Evolutionary conservation across 1,284 basidiomycete species (phyloP), one percentile per base, ranked within the genome.

Genomic region (Kalmanozyma brasiliensis): DNA sequence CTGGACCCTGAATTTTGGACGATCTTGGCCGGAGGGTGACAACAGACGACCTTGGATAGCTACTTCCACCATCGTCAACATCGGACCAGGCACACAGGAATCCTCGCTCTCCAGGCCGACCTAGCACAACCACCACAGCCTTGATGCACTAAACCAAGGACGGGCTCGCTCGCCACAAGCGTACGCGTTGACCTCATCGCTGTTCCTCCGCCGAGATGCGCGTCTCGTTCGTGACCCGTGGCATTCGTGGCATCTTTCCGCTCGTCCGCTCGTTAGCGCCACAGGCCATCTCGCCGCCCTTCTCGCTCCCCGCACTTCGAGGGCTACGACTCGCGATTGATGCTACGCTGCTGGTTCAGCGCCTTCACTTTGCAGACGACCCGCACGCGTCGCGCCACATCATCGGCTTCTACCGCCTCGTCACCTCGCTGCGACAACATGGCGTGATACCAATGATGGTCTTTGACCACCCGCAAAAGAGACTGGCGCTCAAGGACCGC

Each of bases 201-300:
- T n/a, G n/a, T n/a, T n/a, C n/a, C n/a, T n/a, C n/a, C n/a, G n/a
- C n/a, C 36, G n/a, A 29, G 16, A 69, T 69, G 66, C 51, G 66
- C 29, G 51, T 38, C 37, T 56, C 52, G 11, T 13, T 19, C n/a
- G 34, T 48, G 11, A 22, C 35, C 29, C 4, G 26, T 5, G 73
- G 73, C n/a, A 65, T 75, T 35, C 56, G 56, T 19, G 70, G 73
- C 41, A 73, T 77, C 65, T 77, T 75, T 40, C 73, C 69, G 9
- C 48, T 75, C 19, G 57, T 75, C 19, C 55, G 55, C 16, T 23
- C 37, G 6, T 49, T 63, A 19, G 51, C 52, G 4, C 65, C 62
- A 8, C 42, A 62, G 16, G 60, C 64, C 20, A 56, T 64, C 43
- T 69, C 62, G 23, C 55, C 49, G 20, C 49, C 64, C 4, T 60